Conservation (phyloP, 2,329 filamentous ascomycete species). For the Hypoxylon sp. region DNA sequence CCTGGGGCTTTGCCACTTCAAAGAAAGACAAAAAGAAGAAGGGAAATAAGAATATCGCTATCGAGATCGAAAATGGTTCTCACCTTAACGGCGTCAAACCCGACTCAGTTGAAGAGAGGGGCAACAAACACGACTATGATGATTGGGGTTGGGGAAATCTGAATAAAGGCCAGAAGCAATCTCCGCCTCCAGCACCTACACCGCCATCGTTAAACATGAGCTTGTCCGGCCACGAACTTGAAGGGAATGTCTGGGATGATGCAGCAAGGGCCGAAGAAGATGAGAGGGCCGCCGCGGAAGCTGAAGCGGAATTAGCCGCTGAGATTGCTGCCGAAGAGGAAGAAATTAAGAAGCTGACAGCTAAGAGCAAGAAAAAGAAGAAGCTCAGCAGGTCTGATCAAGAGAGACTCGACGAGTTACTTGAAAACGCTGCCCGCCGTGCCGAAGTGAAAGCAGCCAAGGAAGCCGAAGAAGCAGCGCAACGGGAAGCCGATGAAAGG, state of each 20-base stretch:
- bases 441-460: constrained; percentile 56
- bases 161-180: constrained; percentile 60
- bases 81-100: constrained; percentile 64
- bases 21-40: constrained; percentile 70
- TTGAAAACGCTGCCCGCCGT: constrained; percentile 53
- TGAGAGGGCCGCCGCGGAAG: constrained; percentile 54
- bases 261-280: constrained; percentile 54
- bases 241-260: constrained; percentile 55
- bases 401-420: constrained; percentile 55
- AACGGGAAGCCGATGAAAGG: constrained; percentile 39
- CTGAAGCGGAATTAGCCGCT: constrained; percentile 46
- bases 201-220: constrained; percentile 63
- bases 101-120: constrained; percentile 62
- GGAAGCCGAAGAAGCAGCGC: constrained; percentile 55
- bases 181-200: constrained; percentile 64
- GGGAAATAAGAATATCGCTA: constrained; percentile 64
- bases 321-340: constrained; percentile 60
- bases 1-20: constrained; percentile 55
- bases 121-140: constrained; percentile 60
- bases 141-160: constrained; percentile 62
- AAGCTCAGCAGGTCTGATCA: constrained; percentile 53
- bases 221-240: constrained; percentile 51
- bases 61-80: constrained; percentile 63
- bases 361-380: constrained; percentile 51
- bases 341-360: constrained; percentile 53